Conservation (phyloP, 257 asterid species). For the Scutellaria barbata region DNA sequence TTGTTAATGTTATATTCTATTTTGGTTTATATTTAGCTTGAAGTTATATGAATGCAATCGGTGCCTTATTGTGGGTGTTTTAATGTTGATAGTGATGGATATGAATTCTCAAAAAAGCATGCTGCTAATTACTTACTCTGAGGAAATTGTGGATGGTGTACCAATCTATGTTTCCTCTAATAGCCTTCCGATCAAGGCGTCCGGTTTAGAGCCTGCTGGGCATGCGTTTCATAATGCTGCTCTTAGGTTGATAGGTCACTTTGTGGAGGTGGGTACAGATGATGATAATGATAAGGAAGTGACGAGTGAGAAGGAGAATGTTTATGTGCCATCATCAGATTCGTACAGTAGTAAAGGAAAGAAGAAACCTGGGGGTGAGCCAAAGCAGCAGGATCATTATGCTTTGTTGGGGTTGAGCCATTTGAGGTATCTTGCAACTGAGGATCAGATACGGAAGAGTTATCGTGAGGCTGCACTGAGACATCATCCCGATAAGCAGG, state of each 20-base stretch:
- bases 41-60: not conserved
- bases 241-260: conserved; percentile 67
- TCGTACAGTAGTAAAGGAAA: conserved; percentile 84
- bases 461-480: conserved; percentile 89
- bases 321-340: conserved; percentile 62
- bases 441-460: conserved; percentile 90
- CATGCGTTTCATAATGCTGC: conserved; percentile 86
- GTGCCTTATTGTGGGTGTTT: conserved; percentile 19
- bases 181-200: conserved; percentile 70
- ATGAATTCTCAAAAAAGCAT: conserved; percentile 49
- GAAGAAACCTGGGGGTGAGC: conserved; percentile 78
- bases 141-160: conserved; percentile 72
- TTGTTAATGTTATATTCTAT: not conserved
- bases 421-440: conserved; percentile 94
- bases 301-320: conserved; percentile 58
- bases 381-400: conserved; percentile 89
- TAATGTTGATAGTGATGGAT: conserved; percentile 35
- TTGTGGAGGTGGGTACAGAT: conserved; percentile 49
- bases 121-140: conserved; percentile 63
- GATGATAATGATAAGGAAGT: conserved; percentile 47
- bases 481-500: conserved; percentile 98
- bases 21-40: not conserved
- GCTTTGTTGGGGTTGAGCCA: conserved; percentile 88
- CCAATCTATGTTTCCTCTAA: conserved; percentile 69
- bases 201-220: conserved; percentile 82